Percentiles rank a stretch among this genome's conserved stretches.
Conservation (phyloP, 169 alveolate genomes). For the Theileria sp. region DNA sequence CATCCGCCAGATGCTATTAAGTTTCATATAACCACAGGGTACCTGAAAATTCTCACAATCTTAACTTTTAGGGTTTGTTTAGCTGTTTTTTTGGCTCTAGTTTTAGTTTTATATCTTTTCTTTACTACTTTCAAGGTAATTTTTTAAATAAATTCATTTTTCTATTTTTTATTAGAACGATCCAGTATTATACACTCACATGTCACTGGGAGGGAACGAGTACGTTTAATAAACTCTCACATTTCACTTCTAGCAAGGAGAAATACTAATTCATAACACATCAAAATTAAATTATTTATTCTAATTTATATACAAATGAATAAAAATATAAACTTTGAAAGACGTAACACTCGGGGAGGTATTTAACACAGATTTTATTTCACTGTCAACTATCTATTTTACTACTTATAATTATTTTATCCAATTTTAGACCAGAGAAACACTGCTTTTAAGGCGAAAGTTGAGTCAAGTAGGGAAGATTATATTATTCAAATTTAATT, state of each 20-base stretch:
- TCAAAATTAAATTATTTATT: background rate
- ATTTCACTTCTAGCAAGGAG: background rate
- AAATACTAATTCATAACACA: background rate
- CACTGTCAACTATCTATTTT: no score
- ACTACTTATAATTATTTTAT: background rate
- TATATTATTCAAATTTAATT: background rate
- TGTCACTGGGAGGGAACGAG: conserved; percentile 21
- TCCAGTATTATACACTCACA: conserved; percentile 16
- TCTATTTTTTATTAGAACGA: background rate
- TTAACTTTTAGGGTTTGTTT: conserved; percentile 17
- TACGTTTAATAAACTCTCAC: background rate
- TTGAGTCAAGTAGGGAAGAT: background rate
- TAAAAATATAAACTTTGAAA: background rate
- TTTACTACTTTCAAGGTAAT: conserved; percentile 28
- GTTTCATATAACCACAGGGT: conserved; percentile 34
- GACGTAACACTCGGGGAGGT: background rate
- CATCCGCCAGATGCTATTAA: conserved; percentile 36
- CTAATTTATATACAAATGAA: background rate
- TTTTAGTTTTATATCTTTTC: conserved; percentile 10
- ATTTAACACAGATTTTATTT: no score
- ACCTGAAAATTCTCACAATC: background rate
- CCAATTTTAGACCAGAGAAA: background rate
- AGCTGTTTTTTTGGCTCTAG: conserved; percentile 10
- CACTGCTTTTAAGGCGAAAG: background rate
- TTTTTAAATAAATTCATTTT: background rate